Evolutionary conservation across 1,139 yeast genomes (phyloP), one percentile per base, ranked within the genome.

Genomic region (Pichiaceae sp.): DNA sequence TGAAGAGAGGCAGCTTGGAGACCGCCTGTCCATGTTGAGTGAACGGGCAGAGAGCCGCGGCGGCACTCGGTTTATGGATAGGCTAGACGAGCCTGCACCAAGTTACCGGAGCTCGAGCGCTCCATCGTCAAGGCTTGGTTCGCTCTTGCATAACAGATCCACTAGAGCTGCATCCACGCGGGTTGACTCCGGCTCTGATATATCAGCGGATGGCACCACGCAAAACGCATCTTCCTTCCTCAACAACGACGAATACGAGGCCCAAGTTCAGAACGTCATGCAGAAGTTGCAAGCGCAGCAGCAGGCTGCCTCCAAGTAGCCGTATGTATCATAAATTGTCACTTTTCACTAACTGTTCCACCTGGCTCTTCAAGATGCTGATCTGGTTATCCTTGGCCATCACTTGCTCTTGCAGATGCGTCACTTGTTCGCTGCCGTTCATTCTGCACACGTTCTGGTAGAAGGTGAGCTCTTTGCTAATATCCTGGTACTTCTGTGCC

Each of bases 241-340:
- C 24, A 21, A 17, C 16, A 17, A 17, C 16, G 31, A 17, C 6
- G 17, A 29, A 16, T 29, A 29, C 12, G 31, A 29, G 16, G 17
- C n/a, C 11, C 31, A 29, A n/a, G 31, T 29, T 15, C 31, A 29
- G 16, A 17, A 29, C 19, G 31, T 29, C 16, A 29, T 29, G 31
- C n/a, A 17, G 18, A 29, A 17, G 19, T 16, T 29, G 12, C 17
- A 29, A 16, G 17, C n/a, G 17, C 17, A 29, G 12, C 14, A 16
- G 19, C 19, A 17, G 4, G 31, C 17, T 7, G 31, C 31, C 6
- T 17, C 19, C 24, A 11, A 21, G 11, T 21, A 21, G 7, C 7
- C 11, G 11, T 21, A 7, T 21, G 24, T 21, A 21, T 21, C 11
- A 21, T 21, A 7, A 21, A 7, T 21, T 21, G 9, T 21, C 7